phyloP scores from a whole-genome alignment of 1,284 basidiomycete genomes.

The Singerocomus inundabilis region DNA sequence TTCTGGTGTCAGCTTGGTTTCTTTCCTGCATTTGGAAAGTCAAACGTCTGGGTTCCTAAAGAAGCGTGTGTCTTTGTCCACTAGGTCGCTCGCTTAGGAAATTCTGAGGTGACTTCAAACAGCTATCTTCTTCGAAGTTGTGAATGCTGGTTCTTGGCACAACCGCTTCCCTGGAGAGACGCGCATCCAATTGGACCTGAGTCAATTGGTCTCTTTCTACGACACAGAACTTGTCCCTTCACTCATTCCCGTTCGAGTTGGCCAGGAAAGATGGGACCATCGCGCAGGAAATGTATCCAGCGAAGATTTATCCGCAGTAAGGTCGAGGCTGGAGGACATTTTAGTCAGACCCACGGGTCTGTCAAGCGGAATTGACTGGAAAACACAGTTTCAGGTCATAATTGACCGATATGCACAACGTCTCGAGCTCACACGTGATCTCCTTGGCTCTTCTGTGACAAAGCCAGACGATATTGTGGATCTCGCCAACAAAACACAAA shows the following conservation, averaged over 20 bases:
- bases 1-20: no score
- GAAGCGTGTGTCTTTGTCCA: background rate
- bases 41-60: background rate
- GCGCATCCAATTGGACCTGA: conserved; percentile 34
- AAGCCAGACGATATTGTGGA: conserved; percentile 4
- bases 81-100: background rate
- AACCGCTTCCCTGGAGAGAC: conserved; percentile 37
- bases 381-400: no score
- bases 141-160: no score
- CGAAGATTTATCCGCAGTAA: conserved; percentile 20
- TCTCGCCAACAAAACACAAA: no score
- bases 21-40: conserved; percentile 27
- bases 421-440: conserved; percentile 35
- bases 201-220: conserved; percentile 36
- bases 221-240: conserved; percentile 33
- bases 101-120: background rate
- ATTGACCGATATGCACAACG: no score
- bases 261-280: conserved; percentile 30
- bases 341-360: conserved; percentile 15
- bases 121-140: conserved; percentile 21
- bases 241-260: conserved; percentile 26
- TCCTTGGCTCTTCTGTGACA: conserved; percentile 30
- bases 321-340: conserved; percentile 22
- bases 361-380: no score
- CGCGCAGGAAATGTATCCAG: no score